A percentile compares a stretch with the other conserved stretches of the same genome.
phyloP scores from a whole-genome alignment of 2,329 filamentous ascomycete genomes.

The Dichotomopilus funicola region DNA sequence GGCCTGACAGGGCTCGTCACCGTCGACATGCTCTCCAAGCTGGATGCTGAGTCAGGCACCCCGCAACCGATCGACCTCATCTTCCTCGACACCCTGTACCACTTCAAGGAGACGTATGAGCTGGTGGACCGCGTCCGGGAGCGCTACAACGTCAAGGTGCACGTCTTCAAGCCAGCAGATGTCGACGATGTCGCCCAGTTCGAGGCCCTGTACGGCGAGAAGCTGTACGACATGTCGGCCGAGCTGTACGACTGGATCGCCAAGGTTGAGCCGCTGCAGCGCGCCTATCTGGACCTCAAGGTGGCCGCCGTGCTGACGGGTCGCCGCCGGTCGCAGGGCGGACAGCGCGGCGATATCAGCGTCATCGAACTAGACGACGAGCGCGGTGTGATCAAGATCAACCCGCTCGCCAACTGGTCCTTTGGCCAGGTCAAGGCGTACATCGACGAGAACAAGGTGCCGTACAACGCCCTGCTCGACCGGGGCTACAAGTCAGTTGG shows the following conservation, averaged over 20 bases:
- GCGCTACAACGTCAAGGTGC: conserved; percentile 72
- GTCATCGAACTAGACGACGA: conserved; percentile 89
- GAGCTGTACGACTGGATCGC: conserved; percentile 95
- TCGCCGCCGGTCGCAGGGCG: conserved; percentile 84
- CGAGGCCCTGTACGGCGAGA: conserved; percentile 70
- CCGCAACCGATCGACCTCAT: conserved; percentile 58
- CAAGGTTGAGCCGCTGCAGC: conserved; percentile 93
- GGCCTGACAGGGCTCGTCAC: conserved; percentile 75
- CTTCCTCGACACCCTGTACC: conserved; percentile 79
- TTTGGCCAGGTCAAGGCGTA: conserved; percentile 88
- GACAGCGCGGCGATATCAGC: conserved; percentile 81
- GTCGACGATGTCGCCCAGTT: conserved; percentile 70
- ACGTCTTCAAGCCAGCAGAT: conserved; percentile 83
- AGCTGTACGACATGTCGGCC: conserved; percentile 76
- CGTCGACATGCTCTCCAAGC: conserved; percentile 77
- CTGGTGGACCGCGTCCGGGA: conserved; percentile 68
- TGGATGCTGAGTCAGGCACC: conserved; percentile 54
- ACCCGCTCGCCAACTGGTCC: conserved; percentile 89
- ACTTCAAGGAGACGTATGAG: conserved; percentile 70
- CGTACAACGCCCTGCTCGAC: conserved; percentile 88
- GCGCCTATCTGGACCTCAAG: conserved; percentile 79
- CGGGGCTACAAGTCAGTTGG: conserved; percentile 96
- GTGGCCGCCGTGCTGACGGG: conserved; percentile 91
- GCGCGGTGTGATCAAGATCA: conserved; percentile 90
- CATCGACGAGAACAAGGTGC: conserved; percentile 77